Base-by-base conservation (phyloP, 331 rosid genomes). In the Quercus lobata region DNA sequence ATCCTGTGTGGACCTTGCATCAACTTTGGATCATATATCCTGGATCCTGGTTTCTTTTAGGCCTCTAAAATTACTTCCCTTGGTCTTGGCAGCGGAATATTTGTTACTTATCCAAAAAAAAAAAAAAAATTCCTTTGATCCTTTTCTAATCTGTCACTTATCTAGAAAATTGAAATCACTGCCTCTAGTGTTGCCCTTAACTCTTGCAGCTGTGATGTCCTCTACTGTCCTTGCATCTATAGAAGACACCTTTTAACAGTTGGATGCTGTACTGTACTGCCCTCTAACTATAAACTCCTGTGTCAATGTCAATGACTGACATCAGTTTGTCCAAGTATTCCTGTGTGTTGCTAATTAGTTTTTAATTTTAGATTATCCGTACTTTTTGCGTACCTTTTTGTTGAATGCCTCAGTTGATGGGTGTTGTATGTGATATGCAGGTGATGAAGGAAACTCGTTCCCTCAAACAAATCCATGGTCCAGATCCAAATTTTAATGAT, bases 401-500 rank as follows among this genome's bases (percentile, higher is more conserved):
- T 53, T 54, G 63, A 10, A 21, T 2, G 24, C 10, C 55, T 62
- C 54, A 10, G 41, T n/a, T 68, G 44, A 32, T 68, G 6, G 16
- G 27, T 17, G 11, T 37, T 81, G 68, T 73, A 63, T 65, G 46
- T 74, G 77, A 71, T 76, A 32, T 69, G 83, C 89, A 96, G 99
- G 82, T 96, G 46, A 80, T 79, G 87, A 84, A 87, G 83, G 94
- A 90, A 82, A 88, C 78, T 69, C 86, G 77, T 60, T 86, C 91
- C 25, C 88, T 93, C 80, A 84, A 85, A 84, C 87, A 73, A 80
- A 90, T 93, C 78, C 84, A n/a, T 75, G 99, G 99, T 78, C 97
- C 99, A 74, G 99, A 96, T 80, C 98, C 97, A 81, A 87, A 85
- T 74, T 93, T 82, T 74, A 85, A 89, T 1, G 99, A 96, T 77